Percentiles rank a stretch among this genome's conserved stretches.
These are phyloP conservation scores for Puccinia horiana DNA, from an alignment of 1,284 basidiomycete species.

Conservation along the genomic window DNA sequence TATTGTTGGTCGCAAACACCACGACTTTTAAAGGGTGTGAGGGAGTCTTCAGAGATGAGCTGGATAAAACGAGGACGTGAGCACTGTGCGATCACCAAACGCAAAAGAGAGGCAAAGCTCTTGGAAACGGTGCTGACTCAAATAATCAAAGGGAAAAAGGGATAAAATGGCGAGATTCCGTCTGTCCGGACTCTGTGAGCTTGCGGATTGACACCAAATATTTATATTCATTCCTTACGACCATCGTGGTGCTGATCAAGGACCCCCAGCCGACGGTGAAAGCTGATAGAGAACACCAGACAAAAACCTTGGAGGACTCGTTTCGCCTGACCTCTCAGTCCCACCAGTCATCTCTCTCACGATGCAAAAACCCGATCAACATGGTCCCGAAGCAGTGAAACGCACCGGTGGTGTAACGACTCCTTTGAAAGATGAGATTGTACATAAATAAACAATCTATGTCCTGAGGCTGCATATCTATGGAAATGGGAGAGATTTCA, in stretches of 20 bases:
- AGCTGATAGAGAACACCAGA: neutral
- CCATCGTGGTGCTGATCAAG: slow-evolving; percentile 19
- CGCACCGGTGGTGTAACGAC: too few species aligned
- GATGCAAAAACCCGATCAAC: slow-evolving; percentile 29
- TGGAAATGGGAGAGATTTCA: neutral
- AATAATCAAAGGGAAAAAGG: slow-evolving; percentile 6
- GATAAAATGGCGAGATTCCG: neutral
- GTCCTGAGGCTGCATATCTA: neutral
- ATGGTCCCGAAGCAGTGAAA: slow-evolving; percentile 32
- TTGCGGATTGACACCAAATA: slow-evolving; percentile 20
- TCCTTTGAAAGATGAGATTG: slow-evolving; percentile 26
- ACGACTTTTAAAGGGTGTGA: neutral
- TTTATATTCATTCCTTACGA: slow-evolving; percentile 36
- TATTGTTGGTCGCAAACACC: neutral
- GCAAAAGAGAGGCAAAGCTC: neutral
- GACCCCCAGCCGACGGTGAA: slow-evolving; percentile 5
- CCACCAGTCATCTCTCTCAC: slow-evolving; percentile 27
- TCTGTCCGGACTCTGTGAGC: slow-evolving; percentile 7
- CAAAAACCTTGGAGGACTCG: slow-evolving; percentile 4
- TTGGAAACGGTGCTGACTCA: slow-evolving; percentile 19
- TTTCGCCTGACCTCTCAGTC: slow-evolving; percentile 10
- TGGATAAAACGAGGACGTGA: neutral
- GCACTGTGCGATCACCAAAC: slow-evolving; percentile 13
- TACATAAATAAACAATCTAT: slow-evolving; percentile 5
- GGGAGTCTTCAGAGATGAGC: neutral